These are phyloP conservation scores for Lasiosphaeris hirsuta DNA, from an alignment of 495 filamentous ascomycete genomes.

Conservation along the genomic window DNA sequence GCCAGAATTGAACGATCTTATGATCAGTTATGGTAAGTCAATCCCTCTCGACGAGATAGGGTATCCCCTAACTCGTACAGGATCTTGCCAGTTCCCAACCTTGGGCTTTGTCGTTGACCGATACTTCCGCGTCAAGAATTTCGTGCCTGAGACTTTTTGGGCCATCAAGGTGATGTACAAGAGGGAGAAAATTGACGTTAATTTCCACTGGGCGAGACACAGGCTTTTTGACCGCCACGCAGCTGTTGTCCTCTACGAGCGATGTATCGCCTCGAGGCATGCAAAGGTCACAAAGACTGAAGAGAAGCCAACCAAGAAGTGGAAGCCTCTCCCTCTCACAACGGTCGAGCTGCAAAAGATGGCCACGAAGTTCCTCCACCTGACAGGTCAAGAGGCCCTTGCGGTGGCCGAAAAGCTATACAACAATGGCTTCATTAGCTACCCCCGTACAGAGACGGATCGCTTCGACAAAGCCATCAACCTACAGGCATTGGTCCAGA, in stretches of 20 bases:
- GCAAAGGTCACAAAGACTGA: slow-evolving; percentile 80
- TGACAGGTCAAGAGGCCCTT: slow-evolving; percentile 88
- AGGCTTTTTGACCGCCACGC: slow-evolving; percentile 84
- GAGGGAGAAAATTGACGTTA: slow-evolving; percentile 73
- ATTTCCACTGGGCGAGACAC: slow-evolving; percentile 78
- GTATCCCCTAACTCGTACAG: slow-evolving; percentile 39
- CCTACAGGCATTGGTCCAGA: slow-evolving; percentile 73
- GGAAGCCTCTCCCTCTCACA: slow-evolving; percentile 88
- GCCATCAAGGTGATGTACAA: slow-evolving; percentile 78
- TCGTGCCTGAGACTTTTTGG: slow-evolving; percentile 92
- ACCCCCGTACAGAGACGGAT: slow-evolving; percentile 95
- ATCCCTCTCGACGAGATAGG: background rate
- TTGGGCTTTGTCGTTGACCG: slow-evolving; percentile 95
- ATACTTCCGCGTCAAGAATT: slow-evolving; percentile 88
- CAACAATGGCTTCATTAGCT: slow-evolving; percentile 92
- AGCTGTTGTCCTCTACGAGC: slow-evolving; percentile 78
- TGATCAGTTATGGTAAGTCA: slow-evolving; percentile 83
- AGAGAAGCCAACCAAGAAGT: slow-evolving; percentile 89
- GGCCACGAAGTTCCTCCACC: slow-evolving; percentile 76
- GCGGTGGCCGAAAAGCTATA: slow-evolving; percentile 86
- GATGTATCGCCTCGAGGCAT: slow-evolving; percentile 70
- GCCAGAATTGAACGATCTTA: slow-evolving; percentile 53
- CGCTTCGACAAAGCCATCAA: slow-evolving; percentile 91
- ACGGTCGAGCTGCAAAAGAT: slow-evolving; percentile 99
- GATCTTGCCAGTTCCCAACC: slow-evolving; percentile 95